phyloP scores from a whole-genome alignment of 345 rosid species.

The Limnanthes douglasii region DNA sequence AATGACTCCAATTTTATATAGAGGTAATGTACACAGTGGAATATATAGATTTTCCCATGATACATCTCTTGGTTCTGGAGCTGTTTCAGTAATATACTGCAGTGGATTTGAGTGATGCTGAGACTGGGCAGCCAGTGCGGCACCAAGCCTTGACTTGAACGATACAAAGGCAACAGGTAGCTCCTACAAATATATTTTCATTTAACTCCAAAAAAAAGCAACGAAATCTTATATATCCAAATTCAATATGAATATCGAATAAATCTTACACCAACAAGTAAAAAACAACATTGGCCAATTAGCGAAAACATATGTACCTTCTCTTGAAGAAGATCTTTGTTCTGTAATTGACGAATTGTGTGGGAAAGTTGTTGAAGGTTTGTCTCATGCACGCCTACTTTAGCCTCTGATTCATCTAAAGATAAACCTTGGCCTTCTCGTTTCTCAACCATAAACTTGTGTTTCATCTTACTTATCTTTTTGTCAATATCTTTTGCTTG shows the following conservation, averaged over 20 bases:
- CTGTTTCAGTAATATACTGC: slow-evolving; percentile 55
- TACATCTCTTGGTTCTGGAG: slow-evolving; percentile 81
- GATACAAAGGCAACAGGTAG: slow-evolving; percentile 72
- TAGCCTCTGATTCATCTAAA: slow-evolving; percentile 9
- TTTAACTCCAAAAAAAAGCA: background rate
- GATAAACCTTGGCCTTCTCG: slow-evolving; percentile 16
- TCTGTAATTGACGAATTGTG: slow-evolving; percentile 37
- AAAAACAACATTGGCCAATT: too few relatives aligned
- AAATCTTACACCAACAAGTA: too few relatives aligned
- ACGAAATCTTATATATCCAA: too few relatives aligned
- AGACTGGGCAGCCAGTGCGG: slow-evolving; percentile 63
- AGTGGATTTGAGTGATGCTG: slow-evolving; percentile 81
- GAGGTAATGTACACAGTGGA: slow-evolving; percentile 30
- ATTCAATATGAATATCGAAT: too few relatives aligned
- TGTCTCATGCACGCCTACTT: slow-evolving; percentile 29
- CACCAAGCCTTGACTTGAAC: slow-evolving; percentile 59
- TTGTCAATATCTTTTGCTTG: slow-evolving; percentile 32
- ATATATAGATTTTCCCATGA: slow-evolving; percentile 63
- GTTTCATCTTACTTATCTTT: slow-evolving; percentile 30
- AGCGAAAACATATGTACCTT: too few relatives aligned
- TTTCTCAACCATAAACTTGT: slow-evolving; percentile 12
- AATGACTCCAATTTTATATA: slow-evolving; percentile 49
- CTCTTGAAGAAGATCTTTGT: slow-evolving; percentile 33
- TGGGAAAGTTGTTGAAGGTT: slow-evolving; percentile 43
- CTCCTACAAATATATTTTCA: slow-evolving; percentile 31